Conservation (phyloP, 345 rosid genomes). For the Populus euphratica region DNA sequence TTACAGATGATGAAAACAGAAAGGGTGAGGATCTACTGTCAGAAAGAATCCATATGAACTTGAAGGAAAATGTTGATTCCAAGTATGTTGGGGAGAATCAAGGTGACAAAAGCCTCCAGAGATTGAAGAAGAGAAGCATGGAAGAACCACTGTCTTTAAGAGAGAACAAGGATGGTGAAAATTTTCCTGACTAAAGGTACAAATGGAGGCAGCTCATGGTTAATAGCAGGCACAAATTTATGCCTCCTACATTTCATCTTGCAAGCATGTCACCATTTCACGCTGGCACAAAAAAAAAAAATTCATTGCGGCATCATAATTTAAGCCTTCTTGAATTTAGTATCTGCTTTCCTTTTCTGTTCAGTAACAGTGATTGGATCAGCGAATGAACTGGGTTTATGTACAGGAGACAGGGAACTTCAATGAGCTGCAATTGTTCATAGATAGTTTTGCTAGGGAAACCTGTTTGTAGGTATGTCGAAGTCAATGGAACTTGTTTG, state of each 20-base stretch:
- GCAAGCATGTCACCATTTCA: neutral
- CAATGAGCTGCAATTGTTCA: conserved; percentile 31
- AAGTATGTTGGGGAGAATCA: conserved; percentile 9
- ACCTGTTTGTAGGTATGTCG: neutral
- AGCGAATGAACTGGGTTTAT: conserved; percentile 9
- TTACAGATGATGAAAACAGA: conserved; percentile 17
- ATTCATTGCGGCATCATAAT: neutral
- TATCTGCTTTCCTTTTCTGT: neutral
- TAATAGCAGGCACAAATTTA: neutral
- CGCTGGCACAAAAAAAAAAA: neutral
- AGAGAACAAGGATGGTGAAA: conserved; percentile 32
- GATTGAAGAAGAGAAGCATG: conserved; percentile 20
- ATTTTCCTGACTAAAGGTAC: conserved; percentile 32
- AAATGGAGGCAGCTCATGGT: neutral
- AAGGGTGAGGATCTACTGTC: conserved; percentile 5
- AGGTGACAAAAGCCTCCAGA: conserved; percentile 23
- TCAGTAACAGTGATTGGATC: neutral
- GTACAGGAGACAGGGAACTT: conserved; percentile 26
- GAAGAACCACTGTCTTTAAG: conserved; percentile 22
- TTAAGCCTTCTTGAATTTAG: neutral
- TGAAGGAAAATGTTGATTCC: neutral
- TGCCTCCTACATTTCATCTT: neutral
- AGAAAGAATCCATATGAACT: conserved; percentile 8
- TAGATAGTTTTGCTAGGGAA: conserved; percentile 5
- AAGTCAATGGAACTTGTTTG: neutral